These are phyloP conservation scores for Graphiopsis chlorocephala DNA, from an alignment of 2,329 filamentous ascomycete genomes.

Conservation along the genomic window DNA sequence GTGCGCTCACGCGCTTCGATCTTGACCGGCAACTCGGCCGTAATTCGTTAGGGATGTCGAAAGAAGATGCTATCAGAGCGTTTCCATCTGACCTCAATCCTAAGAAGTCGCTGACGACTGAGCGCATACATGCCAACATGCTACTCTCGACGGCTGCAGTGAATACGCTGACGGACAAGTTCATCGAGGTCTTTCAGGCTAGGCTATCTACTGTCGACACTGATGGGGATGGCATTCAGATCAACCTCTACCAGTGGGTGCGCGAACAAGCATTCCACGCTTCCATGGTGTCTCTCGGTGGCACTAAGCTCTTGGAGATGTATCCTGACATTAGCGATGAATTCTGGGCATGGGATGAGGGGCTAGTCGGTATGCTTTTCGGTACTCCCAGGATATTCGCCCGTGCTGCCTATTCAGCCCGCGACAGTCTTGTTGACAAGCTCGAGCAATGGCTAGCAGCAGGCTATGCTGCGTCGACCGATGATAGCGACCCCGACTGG, in stretches of 20 bases:
- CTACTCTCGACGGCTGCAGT: slow-evolving; percentile 18
- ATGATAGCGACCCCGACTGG: slow-evolving; percentile 16
- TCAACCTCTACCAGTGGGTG: slow-evolving; percentile 32
- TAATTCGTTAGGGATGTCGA: slow-evolving; percentile 21
- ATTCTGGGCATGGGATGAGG: slow-evolving; percentile 24
- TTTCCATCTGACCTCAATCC: slow-evolving; percentile 19
- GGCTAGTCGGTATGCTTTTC: slow-evolving; percentile 24
- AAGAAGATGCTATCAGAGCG: slow-evolving; percentile 19
- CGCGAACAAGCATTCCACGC: slow-evolving; percentile 32
- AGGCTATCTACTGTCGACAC: not conserved
- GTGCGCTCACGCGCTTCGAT: slow-evolving; percentile 18
- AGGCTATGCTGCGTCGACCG: slow-evolving; percentile 13
- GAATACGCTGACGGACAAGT: slow-evolving; percentile 19
- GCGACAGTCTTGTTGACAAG: slow-evolving; percentile 20
- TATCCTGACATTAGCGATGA: slow-evolving; percentile 31
- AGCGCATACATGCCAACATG: slow-evolving; percentile 20
- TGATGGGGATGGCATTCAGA: slow-evolving; percentile 19
- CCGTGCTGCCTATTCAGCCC: slow-evolving; percentile 18
- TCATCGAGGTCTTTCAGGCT: slow-evolving; percentile 17
- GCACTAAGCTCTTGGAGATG: slow-evolving; percentile 30
- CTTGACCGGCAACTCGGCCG: slow-evolving; percentile 22
- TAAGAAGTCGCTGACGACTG: slow-evolving; percentile 15
- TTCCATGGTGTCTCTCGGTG: slow-evolving; percentile 30
- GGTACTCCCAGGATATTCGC: slow-evolving; percentile 22
- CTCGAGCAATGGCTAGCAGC: slow-evolving; percentile 20